Evolutionary conservation across 768 basidiomycete species (phyloP).

Genomic region (Steccherinum ochraceum): DNA sequence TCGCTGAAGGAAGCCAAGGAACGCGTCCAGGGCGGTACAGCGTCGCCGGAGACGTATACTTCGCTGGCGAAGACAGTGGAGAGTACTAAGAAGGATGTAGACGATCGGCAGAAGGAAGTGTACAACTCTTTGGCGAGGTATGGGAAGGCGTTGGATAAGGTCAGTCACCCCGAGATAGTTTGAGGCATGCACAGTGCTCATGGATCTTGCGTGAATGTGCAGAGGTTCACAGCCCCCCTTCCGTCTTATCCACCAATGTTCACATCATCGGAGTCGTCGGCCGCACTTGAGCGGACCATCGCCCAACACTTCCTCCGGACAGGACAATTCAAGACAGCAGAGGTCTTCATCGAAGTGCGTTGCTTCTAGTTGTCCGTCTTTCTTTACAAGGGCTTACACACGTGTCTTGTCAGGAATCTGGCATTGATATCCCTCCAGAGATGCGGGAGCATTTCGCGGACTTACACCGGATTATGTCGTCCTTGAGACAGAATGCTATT

Average conservation of each 20-base stretch:
- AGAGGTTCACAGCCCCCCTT: constrained; percentile 51
- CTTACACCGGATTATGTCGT: constrained; percentile 65
- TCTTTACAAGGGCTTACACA: neutral
- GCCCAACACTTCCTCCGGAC: constrained; percentile 75
- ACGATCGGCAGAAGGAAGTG: constrained; percentile 85
- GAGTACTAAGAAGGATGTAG: constrained; percentile 73
- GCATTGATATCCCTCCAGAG: constrained; percentile 45
- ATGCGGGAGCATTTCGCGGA: constrained; percentile 55
- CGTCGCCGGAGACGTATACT: constrained; percentile 42
- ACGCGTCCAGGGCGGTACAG: constrained; percentile 40
- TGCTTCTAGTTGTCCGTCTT: constrained; percentile 1
- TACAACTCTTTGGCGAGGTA: constrained; percentile 71
- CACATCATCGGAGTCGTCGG: constrained; percentile 48
- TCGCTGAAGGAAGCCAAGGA: constrained; percentile 52
- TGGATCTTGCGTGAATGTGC: neutral
- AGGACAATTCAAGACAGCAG: constrained; percentile 72
- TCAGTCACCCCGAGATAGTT: too few relatives aligned
- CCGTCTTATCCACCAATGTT: constrained; percentile 68
- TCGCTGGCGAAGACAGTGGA: constrained; percentile 56
- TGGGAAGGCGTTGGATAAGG: constrained; percentile 91
- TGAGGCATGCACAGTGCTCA: too few relatives aligned
- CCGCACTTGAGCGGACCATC: constrained; percentile 63
- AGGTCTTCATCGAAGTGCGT: constrained; percentile 66
- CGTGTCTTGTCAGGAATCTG: constrained; percentile 52
- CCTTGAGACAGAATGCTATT: constrained; percentile 61